A percentile compares a stretch with the other conserved stretches of the same genome.
phyloP scores from a whole-genome alignment of 148 eudicot genomes.

The Vaccinium myrtillus region DNA sequence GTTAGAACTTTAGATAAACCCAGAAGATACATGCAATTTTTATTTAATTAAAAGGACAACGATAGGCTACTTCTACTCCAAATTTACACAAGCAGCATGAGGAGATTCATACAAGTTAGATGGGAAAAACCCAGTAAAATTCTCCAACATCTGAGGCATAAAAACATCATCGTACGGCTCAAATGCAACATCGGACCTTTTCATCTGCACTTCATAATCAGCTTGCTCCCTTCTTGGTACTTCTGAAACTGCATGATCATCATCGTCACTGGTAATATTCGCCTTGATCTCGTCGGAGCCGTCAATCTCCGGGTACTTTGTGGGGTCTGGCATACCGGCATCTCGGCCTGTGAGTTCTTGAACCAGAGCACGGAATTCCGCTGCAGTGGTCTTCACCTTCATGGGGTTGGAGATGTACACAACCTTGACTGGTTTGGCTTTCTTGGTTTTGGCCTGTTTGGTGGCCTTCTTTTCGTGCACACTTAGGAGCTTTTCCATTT shows the following conservation, averaged over 20 bases:
- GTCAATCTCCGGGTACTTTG: background rate
- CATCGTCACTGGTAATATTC: too few species aligned
- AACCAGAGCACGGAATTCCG: slow-evolving; percentile 48
- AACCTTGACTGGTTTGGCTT: slow-evolving; percentile 40
- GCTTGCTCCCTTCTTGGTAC: background rate
- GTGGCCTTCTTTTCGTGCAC: slow-evolving; percentile 23
- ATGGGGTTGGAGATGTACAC: slow-evolving; percentile 64
- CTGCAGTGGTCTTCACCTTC: slow-evolving; percentile 38
- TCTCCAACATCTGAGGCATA: slow-evolving; percentile 19
- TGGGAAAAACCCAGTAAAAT: slow-evolving; percentile 18
- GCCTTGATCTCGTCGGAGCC: background rate
- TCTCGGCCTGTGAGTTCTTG: slow-evolving; percentile 56
- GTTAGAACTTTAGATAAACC: background rate
- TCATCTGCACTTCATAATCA: background rate
- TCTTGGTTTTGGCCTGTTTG: slow-evolving; percentile 20
- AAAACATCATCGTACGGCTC: slow-evolving; percentile 16
- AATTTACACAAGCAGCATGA: slow-evolving; percentile 8
- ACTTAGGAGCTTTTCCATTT: slow-evolving; percentile 15
- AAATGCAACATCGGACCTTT: slow-evolving; percentile 17
- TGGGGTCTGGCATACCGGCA: slow-evolving; percentile 22
- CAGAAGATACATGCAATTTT: background rate
- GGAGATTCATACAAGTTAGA: slow-evolving; percentile 3
- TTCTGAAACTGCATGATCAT: background rate
- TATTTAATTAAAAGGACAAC: background rate
- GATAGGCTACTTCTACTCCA: background rate